Evolutionary conservation across 2,329 filamentous ascomycete genomes (phyloP), one percentile per base, ranked within the genome.

Genomic region (Talaromyces funiculosus): DNA sequence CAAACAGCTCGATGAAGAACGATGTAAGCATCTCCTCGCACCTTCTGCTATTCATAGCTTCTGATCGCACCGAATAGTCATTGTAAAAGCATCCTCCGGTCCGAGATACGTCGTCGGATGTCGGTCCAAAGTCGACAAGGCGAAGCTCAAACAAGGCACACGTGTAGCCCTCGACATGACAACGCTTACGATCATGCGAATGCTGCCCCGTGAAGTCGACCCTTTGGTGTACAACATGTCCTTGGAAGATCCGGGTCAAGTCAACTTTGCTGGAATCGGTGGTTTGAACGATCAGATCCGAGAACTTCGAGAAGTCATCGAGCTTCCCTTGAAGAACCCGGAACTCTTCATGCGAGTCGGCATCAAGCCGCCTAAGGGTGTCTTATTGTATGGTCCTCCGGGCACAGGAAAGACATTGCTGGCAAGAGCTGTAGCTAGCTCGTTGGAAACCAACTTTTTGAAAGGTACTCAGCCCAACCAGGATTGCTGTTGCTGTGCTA

Each of bases 211-310:
- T 75, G 94, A 99, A 81, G 95, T 99, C 73, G 94, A 99, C 73
- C 94, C 94, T 20, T 83, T 99, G 67, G 94, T 99, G 68, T 99
- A 99, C 85, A 99, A 99, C 82, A 99, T 99, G 94, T 99, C 94
- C 20, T 79, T 99, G 69, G 94, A 99, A 77, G 94, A 99, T 74
- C 94, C 94, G 0, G 94, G 94, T 5, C 93, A 97, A 77, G 89
- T 99, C 77, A 97, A 90, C 81, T 99, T 99, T 77, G 93, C 89
- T 42, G 94, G 95, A 69, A 99, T 99, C 67, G 94, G 94, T 80
- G 94, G 94, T 66, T 79, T 99, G 71, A 99, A 99, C 74, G 94
- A 99, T 68, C 94, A 99, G 81, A 99, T 99, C 71, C 86, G 94
- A 77, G 95, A 99, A 80, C 81, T 99, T 67, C 86, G 94, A 73